Evolutionary conservation across 2,329 filamentous ascomycete species (phyloP), one percentile per base, ranked within the genome.

Genomic region (Macrophomina phaseolina): DNA sequence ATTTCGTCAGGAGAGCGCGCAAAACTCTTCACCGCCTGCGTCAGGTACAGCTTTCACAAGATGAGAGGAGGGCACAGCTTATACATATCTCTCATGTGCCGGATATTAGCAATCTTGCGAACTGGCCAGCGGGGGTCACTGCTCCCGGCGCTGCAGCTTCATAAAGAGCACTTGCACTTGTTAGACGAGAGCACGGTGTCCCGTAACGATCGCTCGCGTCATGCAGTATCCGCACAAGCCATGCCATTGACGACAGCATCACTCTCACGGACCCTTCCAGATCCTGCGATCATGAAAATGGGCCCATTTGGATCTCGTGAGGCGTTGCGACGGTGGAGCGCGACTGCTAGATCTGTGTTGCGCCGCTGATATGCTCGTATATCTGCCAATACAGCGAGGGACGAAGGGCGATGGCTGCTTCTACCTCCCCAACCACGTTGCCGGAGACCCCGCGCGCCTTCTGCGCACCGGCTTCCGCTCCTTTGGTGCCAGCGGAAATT

Each of bases 31-130:
- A 62, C 58, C 58, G 58, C 58, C 45, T 62, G 58, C 58, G 48
- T 62, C 58, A 62, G 58, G 32, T 62, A 62, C 58, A 62, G n/a
- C 45, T 51, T 38, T n/a, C 58, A 62, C 58, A 62, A 62, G 58
- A 62, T 62, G 58, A 62, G 58, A 62, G 16, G 16, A 16, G n/a
- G n/a, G n/a, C 40, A 18, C 42, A 36, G 58, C 42, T 49, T 62
- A 16, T 62, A 62, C 58, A 62, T 32, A 30, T 48, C 28, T 36
- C 46, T 36, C 23, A 61, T 48, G 56, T 48, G 58, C 45, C 58
- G 58, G 58, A 62, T 45, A 62, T 62, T 62, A 38, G 58, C 32
- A 23, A 12, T 49, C 58, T 42, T 62, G 58, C 58, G 58, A 36
- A 49, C 42, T 62, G 58, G 58, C 58, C 58, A 49, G 16, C 52